phyloP scores from a whole-genome alignment of 169 alveolate genomes.

The Eimeria maxima region DNA sequence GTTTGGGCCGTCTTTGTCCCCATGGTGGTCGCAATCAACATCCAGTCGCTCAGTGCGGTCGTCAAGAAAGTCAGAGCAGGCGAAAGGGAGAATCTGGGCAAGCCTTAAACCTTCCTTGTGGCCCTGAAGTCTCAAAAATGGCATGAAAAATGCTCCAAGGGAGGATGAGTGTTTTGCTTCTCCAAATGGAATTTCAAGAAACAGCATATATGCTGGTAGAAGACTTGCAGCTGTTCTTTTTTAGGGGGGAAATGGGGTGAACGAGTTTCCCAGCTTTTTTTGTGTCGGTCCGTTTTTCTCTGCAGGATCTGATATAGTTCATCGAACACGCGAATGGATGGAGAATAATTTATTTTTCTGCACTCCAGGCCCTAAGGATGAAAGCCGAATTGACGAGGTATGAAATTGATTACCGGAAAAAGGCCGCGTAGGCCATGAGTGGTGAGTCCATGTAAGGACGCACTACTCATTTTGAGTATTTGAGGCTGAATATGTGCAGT shows the following conservation, averaged over 20 bases:
- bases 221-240: not conserved
- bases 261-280: not conserved
- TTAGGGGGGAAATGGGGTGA: not conserved
- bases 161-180: not conserved
- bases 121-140: not conserved
- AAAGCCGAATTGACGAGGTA: constrained; percentile 45
- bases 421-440: not conserved
- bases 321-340: constrained; percentile 55
- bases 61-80: constrained; percentile 47
- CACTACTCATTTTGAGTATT: too few species aligned
- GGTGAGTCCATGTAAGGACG: not conserved
- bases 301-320: constrained; percentile 27
- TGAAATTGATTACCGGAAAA: not conserved
- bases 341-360: constrained; percentile 59
- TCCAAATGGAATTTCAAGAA: not conserved
- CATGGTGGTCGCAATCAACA: constrained; percentile 59
- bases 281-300: not conserved
- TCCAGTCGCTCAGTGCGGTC: constrained; percentile 60
- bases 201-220: not conserved
- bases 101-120: not conserved
- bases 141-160: not conserved
- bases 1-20: constrained; percentile 72
- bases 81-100: constrained; percentile 55
- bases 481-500: not conserved
- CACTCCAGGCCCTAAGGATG: constrained; percentile 63